Evolutionary conservation across 495 filamentous ascomycete genomes (phyloP), one percentile per base, ranked within the genome.

Genomic region (Oidiodendron maius): DNA sequence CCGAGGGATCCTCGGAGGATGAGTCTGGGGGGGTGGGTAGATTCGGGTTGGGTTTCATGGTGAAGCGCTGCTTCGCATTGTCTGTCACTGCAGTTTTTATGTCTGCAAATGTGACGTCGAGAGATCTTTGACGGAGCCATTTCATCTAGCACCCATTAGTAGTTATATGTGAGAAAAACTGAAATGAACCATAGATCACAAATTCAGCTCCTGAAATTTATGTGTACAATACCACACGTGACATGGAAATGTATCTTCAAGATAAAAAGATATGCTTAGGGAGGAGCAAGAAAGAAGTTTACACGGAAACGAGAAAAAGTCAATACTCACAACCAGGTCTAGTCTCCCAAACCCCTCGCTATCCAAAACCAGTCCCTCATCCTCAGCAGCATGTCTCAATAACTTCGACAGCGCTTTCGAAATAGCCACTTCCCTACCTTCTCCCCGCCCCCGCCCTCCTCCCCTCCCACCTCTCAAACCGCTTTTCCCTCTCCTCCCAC

Each of bases 11-110:
- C 9, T 64, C 64, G 15, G 44, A 44, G 16, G 15, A 35, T 21
- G 47, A 38, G 45, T 53, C 20, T 44, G 70, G 68, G 3, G 63
- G 56, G 53, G 61, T 57, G 44, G 60, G 48, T 16, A 64, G 20
- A 20, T 51, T 2, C 59, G 61, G 57, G 63, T 68, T 58, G 20
- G 65, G 63, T 46, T 72, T 76, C 53, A 73, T 55, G 25, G 87
- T 75, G 72, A 95, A 98, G 16, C 93, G 88, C 63, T 97, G 86
- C 63, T 98, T 98, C 60, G 93, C 88, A 53, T 87, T 91, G 17
- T 72, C 73, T 8, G 67, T 63, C 34, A 96, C 91, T 28, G 85
- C 74, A n/a, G 68, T 47, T 25, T 72, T 61, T 60, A 98, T 78
- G 56, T 95, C 91, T 10, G 71, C 59, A 60, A 96, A 79, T 12